phyloP scores from a whole-genome alignment of 805 yeast genomes.

The Tetrapisispora iriomotensis region DNA sequence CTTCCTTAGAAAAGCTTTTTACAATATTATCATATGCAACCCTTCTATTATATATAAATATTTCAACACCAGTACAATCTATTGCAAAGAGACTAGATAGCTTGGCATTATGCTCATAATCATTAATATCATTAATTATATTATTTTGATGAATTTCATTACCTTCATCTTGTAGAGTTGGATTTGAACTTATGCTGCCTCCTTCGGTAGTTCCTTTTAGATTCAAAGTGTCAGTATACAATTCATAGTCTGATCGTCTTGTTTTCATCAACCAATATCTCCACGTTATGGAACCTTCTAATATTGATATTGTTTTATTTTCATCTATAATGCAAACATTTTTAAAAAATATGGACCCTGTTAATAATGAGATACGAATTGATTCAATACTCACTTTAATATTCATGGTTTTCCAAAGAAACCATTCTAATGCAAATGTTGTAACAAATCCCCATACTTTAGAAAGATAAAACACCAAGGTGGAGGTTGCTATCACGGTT shows the following conservation, averaged over 20 bases:
- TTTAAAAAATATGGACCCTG: slow-evolving; percentile 73
- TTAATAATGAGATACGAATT: slow-evolving; percentile 64
- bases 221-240: not conserved
- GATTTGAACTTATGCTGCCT: too few relatives aligned
- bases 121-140: not conserved
- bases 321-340: slow-evolving; percentile 65
- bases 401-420: slow-evolving; percentile 54
- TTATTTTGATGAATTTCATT: not conserved
- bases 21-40: slow-evolving; percentile 62
- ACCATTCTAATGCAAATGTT: slow-evolving; percentile 40
- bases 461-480: slow-evolving; percentile 67
- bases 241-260: slow-evolving; percentile 21
- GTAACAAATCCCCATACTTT: slow-evolving; percentile 55
- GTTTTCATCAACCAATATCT: slow-evolving; percentile 66
- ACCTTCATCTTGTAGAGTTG: not conserved
- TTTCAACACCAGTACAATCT: slow-evolving; percentile 66
- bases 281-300: slow-evolving; percentile 78
- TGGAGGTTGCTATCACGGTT: slow-evolving; percentile 48
- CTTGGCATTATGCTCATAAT: slow-evolving; percentile 5
- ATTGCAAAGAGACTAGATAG: slow-evolving; percentile 50
- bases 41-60: slow-evolving; percentile 73
- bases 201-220: slow-evolving; percentile 5
- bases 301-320: slow-evolving; percentile 59
- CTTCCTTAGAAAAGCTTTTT: slow-evolving; percentile 25
- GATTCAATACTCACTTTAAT: slow-evolving; percentile 62